A percentile compares a stretch with the other conserved stretches of the same genome.
Evolutionary conservation across 495 filamentous ascomycete genomes (phyloP).

Genomic region (Aspergillus bertholletiae): DNA sequence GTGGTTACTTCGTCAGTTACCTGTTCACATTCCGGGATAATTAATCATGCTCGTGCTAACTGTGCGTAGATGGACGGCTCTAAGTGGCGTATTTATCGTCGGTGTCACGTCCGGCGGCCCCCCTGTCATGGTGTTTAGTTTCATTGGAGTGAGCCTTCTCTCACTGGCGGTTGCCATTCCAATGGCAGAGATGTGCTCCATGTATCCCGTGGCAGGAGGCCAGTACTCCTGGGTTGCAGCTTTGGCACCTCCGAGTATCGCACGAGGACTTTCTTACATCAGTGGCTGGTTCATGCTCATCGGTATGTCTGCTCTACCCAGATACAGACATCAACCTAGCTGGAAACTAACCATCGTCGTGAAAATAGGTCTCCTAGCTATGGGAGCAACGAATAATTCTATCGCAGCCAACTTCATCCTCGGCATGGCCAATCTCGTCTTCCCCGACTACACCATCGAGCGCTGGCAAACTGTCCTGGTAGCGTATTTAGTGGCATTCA

Average conservation of each 20-base stretch:
- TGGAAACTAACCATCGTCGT: neutral
- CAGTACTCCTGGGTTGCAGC: slow-evolving; percentile 58
- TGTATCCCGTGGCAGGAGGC: slow-evolving; percentile 50
- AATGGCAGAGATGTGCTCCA: slow-evolving; percentile 57
- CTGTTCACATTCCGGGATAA: neutral
- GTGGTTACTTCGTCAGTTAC: slow-evolving; percentile 49
- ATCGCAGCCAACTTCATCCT: slow-evolving; percentile 54
- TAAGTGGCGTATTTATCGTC: slow-evolving; percentile 54
- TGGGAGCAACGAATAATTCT: slow-evolving; percentile 58
- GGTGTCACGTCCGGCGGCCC: slow-evolving; percentile 53
- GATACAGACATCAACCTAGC: neutral
- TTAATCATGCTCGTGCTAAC: neutral
- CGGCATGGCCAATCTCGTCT: slow-evolving; percentile 51
- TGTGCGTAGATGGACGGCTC: slow-evolving; percentile 47
- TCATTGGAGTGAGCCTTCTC: slow-evolving; percentile 47
- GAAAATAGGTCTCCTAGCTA: slow-evolving; percentile 42
- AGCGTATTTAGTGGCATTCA: slow-evolving; percentile 43
- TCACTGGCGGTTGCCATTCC: slow-evolving; percentile 52
- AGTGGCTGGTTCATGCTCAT: slow-evolving; percentile 54
- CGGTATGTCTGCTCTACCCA: slow-evolving; percentile 23
- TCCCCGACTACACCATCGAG: slow-evolving; percentile 50
- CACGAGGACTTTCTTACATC: slow-evolving; percentile 44
- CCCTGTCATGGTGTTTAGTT: slow-evolving; percentile 56
- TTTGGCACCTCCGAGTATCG: slow-evolving; percentile 49
- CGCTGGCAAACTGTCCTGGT: slow-evolving; percentile 57